phyloP scores from a whole-genome alignment of 495 filamentous ascomycete species.

The Neurospora sp. region DNA sequence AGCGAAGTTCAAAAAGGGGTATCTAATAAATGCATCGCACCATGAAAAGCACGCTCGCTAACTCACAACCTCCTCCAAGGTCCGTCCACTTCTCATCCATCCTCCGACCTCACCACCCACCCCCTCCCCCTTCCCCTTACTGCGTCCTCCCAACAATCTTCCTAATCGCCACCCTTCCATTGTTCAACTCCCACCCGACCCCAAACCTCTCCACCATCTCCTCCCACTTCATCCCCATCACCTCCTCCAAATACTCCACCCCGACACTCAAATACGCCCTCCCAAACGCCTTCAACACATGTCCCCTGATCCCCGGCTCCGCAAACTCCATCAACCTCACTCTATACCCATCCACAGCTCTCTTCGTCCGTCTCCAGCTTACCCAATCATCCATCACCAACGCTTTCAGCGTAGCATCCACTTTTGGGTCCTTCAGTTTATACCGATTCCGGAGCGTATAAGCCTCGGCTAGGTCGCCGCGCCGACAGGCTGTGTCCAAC shows the following conservation, averaged over 20 bases:
- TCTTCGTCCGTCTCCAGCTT: slow-evolving; percentile 60
- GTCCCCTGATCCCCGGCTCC: slow-evolving; percentile 55
- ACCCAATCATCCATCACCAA: slow-evolving; percentile 76
- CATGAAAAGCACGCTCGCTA: not conserved
- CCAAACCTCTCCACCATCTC: slow-evolving; percentile 52
- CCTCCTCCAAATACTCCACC: slow-evolving; percentile 51
- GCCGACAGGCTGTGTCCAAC: slow-evolving; percentile 79
- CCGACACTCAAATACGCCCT: slow-evolving; percentile 69
- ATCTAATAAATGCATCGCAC: not conserved
- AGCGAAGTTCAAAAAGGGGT: not conserved
- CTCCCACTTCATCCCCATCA: slow-evolving; percentile 55
- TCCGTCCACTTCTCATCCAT: not conserved
- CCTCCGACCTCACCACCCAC: not conserved
- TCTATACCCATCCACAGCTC: slow-evolving; percentile 65
- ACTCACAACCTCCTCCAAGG: not conserved
- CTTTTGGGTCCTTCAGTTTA: slow-evolving; percentile 46
- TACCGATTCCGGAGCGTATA: slow-evolving; percentile 51
- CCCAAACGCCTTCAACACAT: slow-evolving; percentile 75
- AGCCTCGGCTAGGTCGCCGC: slow-evolving; percentile 63
- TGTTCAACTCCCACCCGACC: slow-evolving; percentile 69
- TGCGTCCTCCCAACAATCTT: slow-evolving; percentile 32
- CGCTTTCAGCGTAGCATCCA: slow-evolving; percentile 58
- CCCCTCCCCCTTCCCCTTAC: not conserved
- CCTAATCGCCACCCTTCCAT: slow-evolving; percentile 57
- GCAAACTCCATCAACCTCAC: slow-evolving; percentile 71